Evolutionary conservation across 2,329 filamentous ascomycete species (phyloP), one percentile per base, ranked within the genome.

Genomic region (Paecilomyces niveus): DNA sequence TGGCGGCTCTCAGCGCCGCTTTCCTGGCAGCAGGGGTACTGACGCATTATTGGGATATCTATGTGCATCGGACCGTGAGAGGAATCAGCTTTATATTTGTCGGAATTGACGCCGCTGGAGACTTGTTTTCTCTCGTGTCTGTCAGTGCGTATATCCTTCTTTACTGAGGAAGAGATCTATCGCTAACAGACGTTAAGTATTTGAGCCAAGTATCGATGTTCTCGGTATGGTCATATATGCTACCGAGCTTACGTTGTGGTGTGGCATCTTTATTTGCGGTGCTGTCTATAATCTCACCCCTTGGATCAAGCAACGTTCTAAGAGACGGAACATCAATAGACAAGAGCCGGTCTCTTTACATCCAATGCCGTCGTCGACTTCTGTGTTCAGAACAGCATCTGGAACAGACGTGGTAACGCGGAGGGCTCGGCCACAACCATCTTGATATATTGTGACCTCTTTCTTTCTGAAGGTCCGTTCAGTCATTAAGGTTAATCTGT

Each of bases 71-170:
- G 6, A 88, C 86, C 0, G 87, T 89, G 1, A 78, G 85, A 13
- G 87, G 87, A 7, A 89, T 90, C 45, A 89, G 86, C 0, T 89
- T 90, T 69, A 74, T 89, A 2, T 90, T 90, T 63, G 86, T 89
- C 0, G 84, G 77, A 1, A 87, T 90, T 51, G 87, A 90, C 70
- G 87, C 86, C 0, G 77, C 84, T 0, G 87, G 87, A 0, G 87
- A 90, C 68, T 68, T 90, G 3, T 86, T 86, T 57, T 89, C 86
- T 0, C 73, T 90, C 0, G 68, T 86, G 2, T 87, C 86, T 0
- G 76, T 90, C 15, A 74, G 74, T 77, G 61, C 59, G 73, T 70
- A 45, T 45, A 45, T 45, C 15, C 22, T 22, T 22, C 22, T 22
- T 7, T 18, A 45, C 6, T 5, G n/a, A 18, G 18, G n/a, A 9